These are phyloP conservation scores for Hypoxylon sp. DNA, from an alignment of 2,329 filamentous ascomycete genomes.

Conservation along the genomic window DNA sequence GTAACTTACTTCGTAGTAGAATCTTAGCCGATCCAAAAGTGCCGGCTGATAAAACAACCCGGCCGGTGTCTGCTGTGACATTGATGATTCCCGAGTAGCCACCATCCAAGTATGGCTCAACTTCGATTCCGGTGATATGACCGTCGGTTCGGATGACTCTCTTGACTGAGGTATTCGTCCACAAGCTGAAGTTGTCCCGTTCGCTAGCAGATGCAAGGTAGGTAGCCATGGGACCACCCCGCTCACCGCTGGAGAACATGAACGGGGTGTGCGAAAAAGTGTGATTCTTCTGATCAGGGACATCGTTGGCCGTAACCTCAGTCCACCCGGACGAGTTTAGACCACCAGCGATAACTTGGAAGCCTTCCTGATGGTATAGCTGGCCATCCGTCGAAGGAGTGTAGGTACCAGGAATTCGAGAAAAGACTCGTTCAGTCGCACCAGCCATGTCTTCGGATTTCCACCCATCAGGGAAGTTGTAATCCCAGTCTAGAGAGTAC, in stretches of 20 bases:
- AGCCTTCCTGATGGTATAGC: slow-evolving; percentile 73
- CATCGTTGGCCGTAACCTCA: slow-evolving; percentile 66
- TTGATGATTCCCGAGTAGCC: slow-evolving; percentile 68
- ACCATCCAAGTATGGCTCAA: slow-evolving; percentile 62
- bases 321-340: slow-evolving; percentile 69
- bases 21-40: slow-evolving; percentile 76
- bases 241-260: slow-evolving; percentile 72
- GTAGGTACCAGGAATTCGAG: slow-evolving; percentile 74
- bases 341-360: slow-evolving; percentile 67
- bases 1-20: slow-evolving; percentile 65
- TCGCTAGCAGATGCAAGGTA: slow-evolving; percentile 71
- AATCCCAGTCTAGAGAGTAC: slow-evolving; percentile 72
- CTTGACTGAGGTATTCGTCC: slow-evolving; percentile 71
- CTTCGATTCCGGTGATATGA: slow-evolving; percentile 71
- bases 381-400: slow-evolving; percentile 71
- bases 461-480: slow-evolving; percentile 77
- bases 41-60: slow-evolving; percentile 74
- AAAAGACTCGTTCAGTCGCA: slow-evolving; percentile 70
- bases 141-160: slow-evolving; percentile 71
- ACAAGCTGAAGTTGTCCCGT: slow-evolving; percentile 71
- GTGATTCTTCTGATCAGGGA: slow-evolving; percentile 70
- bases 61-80: slow-evolving; percentile 65
- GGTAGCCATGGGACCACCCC: slow-evolving; percentile 74
- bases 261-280: slow-evolving; percentile 71
- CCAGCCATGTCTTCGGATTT: slow-evolving; percentile 67